A percentile compares a stretch with the other conserved stretches of the same genome.
Conservation (phyloP, 306 rosid species). For the Castanopsis chinensis region DNA sequence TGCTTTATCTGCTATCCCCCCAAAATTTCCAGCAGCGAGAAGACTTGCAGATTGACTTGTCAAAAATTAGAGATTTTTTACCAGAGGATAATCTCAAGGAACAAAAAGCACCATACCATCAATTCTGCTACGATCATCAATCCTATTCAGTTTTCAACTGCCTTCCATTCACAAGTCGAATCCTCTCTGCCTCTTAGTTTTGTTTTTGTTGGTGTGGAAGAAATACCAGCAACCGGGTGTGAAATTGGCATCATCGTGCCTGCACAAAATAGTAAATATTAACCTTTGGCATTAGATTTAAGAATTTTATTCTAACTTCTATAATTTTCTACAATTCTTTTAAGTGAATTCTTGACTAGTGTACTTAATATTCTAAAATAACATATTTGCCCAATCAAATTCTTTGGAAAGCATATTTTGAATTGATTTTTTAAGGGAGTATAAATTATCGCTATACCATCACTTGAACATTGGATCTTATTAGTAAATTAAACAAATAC, state of each 20-base stretch:
- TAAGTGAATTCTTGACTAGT: too few relatives aligned
- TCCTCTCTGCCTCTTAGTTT: conserved; percentile 31
- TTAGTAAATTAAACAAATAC: conserved; percentile 26
- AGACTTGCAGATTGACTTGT: neutral
- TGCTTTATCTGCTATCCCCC: neutral
- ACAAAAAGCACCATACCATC: neutral
- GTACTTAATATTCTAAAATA: too few relatives aligned
- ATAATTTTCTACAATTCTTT: too few relatives aligned
- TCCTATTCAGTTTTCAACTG: neutral
- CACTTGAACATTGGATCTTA: neutral
- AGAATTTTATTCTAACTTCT: too few relatives aligned
- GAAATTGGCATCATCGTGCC: conserved; percentile 32
- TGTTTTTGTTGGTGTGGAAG: conserved; percentile 32
- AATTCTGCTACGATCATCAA: neutral
- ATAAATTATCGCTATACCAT: neutral
- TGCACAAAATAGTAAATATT: conserved; percentile 13
- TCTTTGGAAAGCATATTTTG: neutral
- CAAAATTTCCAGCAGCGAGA: neutral
- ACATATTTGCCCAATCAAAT: too few relatives aligned
- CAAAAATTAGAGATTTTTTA: neutral
- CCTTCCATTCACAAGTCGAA: conserved; percentile 14
- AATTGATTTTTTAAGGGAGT: neutral
- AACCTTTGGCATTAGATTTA: neutral
- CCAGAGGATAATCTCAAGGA: neutral
- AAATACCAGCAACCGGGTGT: conserved; percentile 60